A percentile compares a stretch with the other conserved stretches of the same genome.
phyloP scores from a whole-genome alignment of 2,329 filamentous ascomycete genomes.

The Endoconidiophora laricicola region DNA sequence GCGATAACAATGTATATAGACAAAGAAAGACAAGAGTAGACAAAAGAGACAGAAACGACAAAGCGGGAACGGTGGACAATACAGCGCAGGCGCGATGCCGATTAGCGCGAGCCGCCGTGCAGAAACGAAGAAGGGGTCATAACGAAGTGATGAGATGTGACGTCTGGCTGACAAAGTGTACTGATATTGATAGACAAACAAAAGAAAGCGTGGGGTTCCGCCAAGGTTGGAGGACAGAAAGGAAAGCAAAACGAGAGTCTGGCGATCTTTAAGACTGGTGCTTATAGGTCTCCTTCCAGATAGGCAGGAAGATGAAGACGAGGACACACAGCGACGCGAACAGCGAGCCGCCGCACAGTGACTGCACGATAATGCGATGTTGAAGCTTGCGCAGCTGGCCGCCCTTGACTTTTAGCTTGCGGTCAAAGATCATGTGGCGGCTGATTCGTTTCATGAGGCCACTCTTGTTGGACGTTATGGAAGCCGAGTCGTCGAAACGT shows the following conservation, averaged over 20 bases:
- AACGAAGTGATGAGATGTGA: neutral
- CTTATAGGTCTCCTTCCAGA: constrained; percentile 24
- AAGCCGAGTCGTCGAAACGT: constrained; percentile 25
- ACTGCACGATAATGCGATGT: constrained; percentile 28
- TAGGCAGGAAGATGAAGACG: constrained; percentile 27
- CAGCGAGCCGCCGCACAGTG: constrained; percentile 22
- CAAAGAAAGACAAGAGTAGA: neutral
- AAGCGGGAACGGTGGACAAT: neutral
- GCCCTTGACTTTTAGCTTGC: constrained; percentile 29
- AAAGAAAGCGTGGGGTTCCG: too few species aligned
- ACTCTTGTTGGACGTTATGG: constrained; percentile 15
- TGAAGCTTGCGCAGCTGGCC: constrained; percentile 26
- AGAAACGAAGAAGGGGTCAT: constrained; percentile 1
- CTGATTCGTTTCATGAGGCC: constrained; percentile 20
- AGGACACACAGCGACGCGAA: constrained; percentile 23
- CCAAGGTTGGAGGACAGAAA: too few species aligned
- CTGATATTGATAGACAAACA: too few species aligned
- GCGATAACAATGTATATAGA: neutral
- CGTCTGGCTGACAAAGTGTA: too few species aligned
- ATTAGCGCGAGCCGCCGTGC: too few species aligned
- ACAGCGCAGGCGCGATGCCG: too few species aligned
- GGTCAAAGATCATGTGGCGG: constrained; percentile 30
- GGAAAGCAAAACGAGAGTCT: too few species aligned
- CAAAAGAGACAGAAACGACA: neutral
- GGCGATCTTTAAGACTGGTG: neutral